These are phyloP conservation scores for Cyclotella kingstonii DNA, from an alignment of 108 stramenopile genomes.

Conservation along the genomic window DNA sequence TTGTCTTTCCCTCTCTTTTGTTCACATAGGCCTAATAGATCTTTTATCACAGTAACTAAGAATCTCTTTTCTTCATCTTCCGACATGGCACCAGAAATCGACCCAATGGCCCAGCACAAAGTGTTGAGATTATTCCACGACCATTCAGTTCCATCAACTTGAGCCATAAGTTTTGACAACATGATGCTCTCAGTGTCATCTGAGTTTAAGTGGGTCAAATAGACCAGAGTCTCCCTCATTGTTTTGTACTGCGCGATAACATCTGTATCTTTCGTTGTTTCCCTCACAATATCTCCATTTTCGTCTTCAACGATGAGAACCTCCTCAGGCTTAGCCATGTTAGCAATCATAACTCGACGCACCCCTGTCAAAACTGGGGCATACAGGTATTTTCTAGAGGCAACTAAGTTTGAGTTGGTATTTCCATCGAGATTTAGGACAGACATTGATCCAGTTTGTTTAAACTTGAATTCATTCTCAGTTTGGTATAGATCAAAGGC, in stretches of 20 bases:
- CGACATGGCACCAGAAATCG: constrained; percentile 97
- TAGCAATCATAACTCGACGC: constrained; percentile 94
- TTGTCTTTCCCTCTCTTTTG: constrained; percentile 98
- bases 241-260: constrained; percentile 99
- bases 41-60: constrained; percentile 98
- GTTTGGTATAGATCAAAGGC: constrained; percentile 94
- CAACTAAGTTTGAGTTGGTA: constrained; percentile 27
- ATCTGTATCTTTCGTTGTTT: constrained; percentile 97
- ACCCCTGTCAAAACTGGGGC: constrained; percentile 85
- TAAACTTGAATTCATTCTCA: constrained; percentile 54
- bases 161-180: constrained; percentile 95
- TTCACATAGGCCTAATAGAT: constrained; percentile 95
- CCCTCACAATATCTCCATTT: constrained; percentile 96
- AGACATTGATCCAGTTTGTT: constrained; percentile 21
- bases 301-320: constrained; percentile 99
- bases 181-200: constrained; percentile 98
- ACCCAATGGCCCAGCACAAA: constrained; percentile 99
- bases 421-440: constrained; percentile 47
- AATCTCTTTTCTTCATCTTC: constrained; percentile 99
- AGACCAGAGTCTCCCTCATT: constrained; percentile 97
- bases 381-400: constrained; percentile 79
- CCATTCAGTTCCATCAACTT: constrained; percentile 91
- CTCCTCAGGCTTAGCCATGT: constrained; percentile 99
- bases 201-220: constrained; percentile 97
- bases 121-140: constrained; percentile 96